phyloP scores from a whole-genome alignment of 371 early-diverging fungal genomes.

The Umbelopsis sp. region DNA sequence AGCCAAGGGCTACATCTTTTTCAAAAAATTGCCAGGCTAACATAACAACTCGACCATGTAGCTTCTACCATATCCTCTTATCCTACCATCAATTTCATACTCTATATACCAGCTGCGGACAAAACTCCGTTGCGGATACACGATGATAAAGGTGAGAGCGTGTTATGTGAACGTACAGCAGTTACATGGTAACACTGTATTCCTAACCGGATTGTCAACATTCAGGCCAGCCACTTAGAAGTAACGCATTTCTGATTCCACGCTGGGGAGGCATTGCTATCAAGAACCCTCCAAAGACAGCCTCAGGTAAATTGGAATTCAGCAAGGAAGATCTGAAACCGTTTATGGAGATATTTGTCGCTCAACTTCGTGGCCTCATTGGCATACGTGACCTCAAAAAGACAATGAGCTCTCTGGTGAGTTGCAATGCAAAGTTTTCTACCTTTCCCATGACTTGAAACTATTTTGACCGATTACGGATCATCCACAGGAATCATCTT shows the following conservation, averaged over 20 bases:
- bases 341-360: conserved; percentile 75
- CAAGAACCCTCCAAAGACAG: conserved; percentile 53
- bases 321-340: conserved; percentile 64
- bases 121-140: conserved; percentile 74
- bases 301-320: conserved; percentile 21
- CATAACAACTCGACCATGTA: conserved; percentile 17
- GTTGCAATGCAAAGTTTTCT: background rate
- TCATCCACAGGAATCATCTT: conserved; percentile 17
- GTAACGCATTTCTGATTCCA: conserved; percentile 87
- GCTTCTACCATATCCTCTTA: conserved; percentile 83
- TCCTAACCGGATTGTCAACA: background rate
- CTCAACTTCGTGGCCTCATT: conserved; percentile 79
- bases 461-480: background rate
- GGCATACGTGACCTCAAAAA: conserved; percentile 65
- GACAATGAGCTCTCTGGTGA: conserved; percentile 4
- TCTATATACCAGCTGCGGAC: conserved; percentile 76
- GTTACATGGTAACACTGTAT: background rate
- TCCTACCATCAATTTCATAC: conserved; percentile 85
- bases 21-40: background rate
- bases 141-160: conserved; percentile 47
- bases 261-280: conserved; percentile 93
- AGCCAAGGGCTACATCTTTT: too few relatives aligned
- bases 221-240: conserved; percentile 39
- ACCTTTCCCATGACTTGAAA: background rate
- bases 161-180: background rate